Evolutionary conservation across 2,329 filamentous ascomycete species (phyloP).

Genomic region (Aspergillus sojae): DNA sequence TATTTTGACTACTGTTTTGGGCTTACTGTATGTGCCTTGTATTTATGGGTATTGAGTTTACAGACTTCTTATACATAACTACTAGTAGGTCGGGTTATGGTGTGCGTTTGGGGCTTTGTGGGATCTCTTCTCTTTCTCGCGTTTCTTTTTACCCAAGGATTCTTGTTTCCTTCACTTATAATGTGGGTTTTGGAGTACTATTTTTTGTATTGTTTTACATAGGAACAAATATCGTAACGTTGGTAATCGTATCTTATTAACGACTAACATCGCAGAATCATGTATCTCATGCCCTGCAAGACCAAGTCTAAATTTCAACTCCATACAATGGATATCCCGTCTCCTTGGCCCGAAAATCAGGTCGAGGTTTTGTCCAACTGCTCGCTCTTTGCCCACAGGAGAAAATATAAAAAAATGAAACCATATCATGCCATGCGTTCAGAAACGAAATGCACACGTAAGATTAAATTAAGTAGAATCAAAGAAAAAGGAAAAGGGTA

Average conservation of each 20-base stretch:
- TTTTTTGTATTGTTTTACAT: slow-evolving; percentile 16
- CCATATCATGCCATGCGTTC: slow-evolving; percentile 45
- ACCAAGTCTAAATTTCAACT: slow-evolving; percentile 14
- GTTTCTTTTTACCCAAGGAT: background rate
- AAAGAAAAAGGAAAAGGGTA: slow-evolving; percentile 12
- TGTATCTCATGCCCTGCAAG: slow-evolving; percentile 9
- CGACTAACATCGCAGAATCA: slow-evolving; percentile 8
- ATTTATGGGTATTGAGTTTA: slow-evolving; percentile 6
- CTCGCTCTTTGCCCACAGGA: slow-evolving; percentile 29
- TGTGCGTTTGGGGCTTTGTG: background rate
- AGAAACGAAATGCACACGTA: slow-evolving; percentile 32
- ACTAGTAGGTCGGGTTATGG: background rate
- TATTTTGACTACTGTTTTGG: slow-evolving; percentile 21
- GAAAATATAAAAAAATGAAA: slow-evolving; percentile 29
- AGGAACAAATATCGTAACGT: background rate
- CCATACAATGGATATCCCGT: slow-evolving; percentile 21
- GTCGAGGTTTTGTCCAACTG: slow-evolving; percentile 3
- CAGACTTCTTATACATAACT: background rate
- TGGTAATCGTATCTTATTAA: slow-evolving; percentile 5
- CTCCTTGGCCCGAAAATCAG: slow-evolving; percentile 13
- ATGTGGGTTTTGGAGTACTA: background rate
- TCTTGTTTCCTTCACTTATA: background rate
- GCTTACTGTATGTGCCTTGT: slow-evolving; percentile 1
- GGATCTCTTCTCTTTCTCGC: background rate
- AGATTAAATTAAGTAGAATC: slow-evolving; percentile 30